Base-by-base conservation (phyloP, 345 rosid species). In the Populus simonii region DNA sequence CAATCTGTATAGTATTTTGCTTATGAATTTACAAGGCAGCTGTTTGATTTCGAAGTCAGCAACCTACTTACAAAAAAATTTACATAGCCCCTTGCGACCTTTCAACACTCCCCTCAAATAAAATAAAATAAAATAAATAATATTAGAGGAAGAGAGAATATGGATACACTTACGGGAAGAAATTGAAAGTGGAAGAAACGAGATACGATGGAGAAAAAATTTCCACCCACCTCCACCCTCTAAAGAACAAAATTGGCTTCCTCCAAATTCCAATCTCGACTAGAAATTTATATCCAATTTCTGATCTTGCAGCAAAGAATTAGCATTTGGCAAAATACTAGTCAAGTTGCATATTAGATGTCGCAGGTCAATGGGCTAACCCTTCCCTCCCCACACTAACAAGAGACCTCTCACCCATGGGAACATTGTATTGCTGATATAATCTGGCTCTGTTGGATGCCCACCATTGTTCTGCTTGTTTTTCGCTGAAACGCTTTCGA, bases 381-480 rank as follows among this genome's bases (percentile, higher is more conserved):
- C 82, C 86, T 81, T 85, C 74, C 35, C 78, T 74, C 18, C 78
- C 82, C 41, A 69, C 10, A 4, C 83, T 73, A 18, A 75, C 57
- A 38, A 74, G 29, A 31, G 74, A 79, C 53, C 69, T 74, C 33
- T 79, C 77, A 7, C 36, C 74, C 78, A 73, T 36, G 43, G 82
- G 57, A 10, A 78, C 76, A 47, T 80, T 83, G 80, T 78, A 76
- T 67, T 71, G 77, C 55, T 80, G 55, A 68, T 78, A 78, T 17
- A 82, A 65, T 73, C 82, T 74, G 17, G 31, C 79, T 27, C 75
- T 68, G 74, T 76, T 75, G 41, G 68, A 83, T 59, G 81, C 76
- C 87, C 78, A 74, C 78, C 81, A 79, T 53, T 85, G 75, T 66
- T 85, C 85, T 61, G 81, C 83, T 79, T 82, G 81, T 79, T 79